Evolutionary conservation across 1,284 basidiomycete species (phyloP), one percentile per base, ranked within the genome.

Genomic region (Agroathelia rolfsii): DNA sequence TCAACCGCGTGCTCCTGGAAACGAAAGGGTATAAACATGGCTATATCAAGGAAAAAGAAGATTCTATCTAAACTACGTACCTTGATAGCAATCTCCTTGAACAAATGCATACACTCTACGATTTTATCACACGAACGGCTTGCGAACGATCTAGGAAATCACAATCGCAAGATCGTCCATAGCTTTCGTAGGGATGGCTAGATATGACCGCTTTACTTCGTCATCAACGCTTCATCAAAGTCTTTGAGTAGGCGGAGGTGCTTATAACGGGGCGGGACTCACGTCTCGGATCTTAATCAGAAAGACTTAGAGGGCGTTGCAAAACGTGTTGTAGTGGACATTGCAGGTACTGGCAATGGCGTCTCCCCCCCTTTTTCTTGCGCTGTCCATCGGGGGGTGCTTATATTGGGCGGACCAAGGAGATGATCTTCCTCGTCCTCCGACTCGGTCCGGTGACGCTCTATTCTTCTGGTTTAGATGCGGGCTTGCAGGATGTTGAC

Each of bases 141-240:
- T 62, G 36, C 67, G 52, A 9, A 84, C 65, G 32, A 87, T 70
- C 47, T 88, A 79, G 38, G 62, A 62, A 26, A 92, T 71, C 2
- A 87, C 79, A 11, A 53, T 62, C 8, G 64, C 73, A 19, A 92
- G 53, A 54, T 92, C 87, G 46, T 81, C 72, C 7, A 88, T 79
- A 0, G 84, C 84, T 53, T 92, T 88, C 16, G 67, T 72, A 30
- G 89, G 84, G 87, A 57, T 49, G 88, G 85, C 0, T 83, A 84
- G 31, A 69, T 64, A 24, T 66, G 63, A 12, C 84, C 58, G 44
- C 86, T 78, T 43, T 66, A 61, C 41, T 61, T 60, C n/a, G n/a
- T n/a, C n/a, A n/a, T n/a, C n/a, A n/a, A n/a, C n/a, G n/a, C n/a
- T n/a, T n/a, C n/a, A n/a, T n/a, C n/a, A 56, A 92, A 92, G 56